phyloP scores from a whole-genome alignment of 805 yeast genomes.

The Torulaspora maleeae region DNA sequence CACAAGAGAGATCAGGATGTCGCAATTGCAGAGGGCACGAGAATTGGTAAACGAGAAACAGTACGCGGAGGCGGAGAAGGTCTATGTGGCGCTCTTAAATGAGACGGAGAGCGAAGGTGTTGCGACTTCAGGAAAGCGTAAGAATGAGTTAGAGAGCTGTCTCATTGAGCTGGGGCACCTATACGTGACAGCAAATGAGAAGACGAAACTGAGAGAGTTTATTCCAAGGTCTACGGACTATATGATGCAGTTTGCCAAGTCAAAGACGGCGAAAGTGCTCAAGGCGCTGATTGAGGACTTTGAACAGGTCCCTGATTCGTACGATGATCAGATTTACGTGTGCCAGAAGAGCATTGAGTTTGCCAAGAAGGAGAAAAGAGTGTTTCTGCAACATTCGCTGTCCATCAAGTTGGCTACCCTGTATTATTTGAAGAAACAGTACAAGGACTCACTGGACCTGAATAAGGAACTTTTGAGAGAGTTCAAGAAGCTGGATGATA shows the following conservation, averaged over 20 bases:
- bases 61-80: conserved; percentile 52
- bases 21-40: conserved; percentile 55
- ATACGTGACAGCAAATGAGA: conserved; percentile 49
- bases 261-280: conserved; percentile 90
- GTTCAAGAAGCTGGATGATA: conserved; percentile 91
- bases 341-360: conserved; percentile 80
- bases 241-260: conserved; percentile 81
- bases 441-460: conserved; percentile 65
- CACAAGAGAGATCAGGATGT: conserved; percentile 12
- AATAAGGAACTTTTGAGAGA: conserved; percentile 71
- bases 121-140: conserved; percentile 37
- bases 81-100: conserved; percentile 50
- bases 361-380: conserved; percentile 77
- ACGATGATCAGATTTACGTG: conserved; percentile 66
- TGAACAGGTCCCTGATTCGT: conserved; percentile 55
- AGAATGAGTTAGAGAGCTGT: conserved; percentile 60
- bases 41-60: conserved; percentile 48
- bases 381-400: conserved; percentile 82
- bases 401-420: conserved; percentile 78
- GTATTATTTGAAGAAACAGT: conserved; percentile 59
- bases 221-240: conserved; percentile 63
- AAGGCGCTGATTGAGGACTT: conserved; percentile 74
- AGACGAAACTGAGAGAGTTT: conserved; percentile 52
- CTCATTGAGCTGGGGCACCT: conserved; percentile 72
- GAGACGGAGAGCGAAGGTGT: conserved; percentile 15